Evolutionary conservation across 345 rosid species (phyloP).

Genomic region (Eucalyptus globulus): DNA sequence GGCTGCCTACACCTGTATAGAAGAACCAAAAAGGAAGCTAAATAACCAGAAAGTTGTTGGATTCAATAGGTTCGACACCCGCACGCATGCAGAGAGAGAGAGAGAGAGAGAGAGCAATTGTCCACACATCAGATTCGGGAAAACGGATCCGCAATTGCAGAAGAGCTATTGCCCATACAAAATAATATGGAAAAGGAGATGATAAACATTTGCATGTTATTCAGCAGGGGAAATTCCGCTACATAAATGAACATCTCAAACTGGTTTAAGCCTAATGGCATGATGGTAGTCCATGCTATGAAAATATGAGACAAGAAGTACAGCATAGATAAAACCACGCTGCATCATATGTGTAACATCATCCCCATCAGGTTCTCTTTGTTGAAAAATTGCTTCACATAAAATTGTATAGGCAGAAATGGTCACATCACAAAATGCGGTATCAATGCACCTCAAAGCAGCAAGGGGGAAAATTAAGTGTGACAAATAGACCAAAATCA

Average conservation of each 20-base stretch:
- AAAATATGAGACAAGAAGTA: not conserved
- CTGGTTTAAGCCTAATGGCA: not conserved
- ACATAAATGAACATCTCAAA: not conserved
- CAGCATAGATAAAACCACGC: not conserved
- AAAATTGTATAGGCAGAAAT: not conserved
- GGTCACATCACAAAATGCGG: not conserved
- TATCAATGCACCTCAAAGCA: not conserved
- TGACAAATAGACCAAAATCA: not conserved
- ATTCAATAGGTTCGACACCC: not conserved
- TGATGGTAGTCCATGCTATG: not conserved
- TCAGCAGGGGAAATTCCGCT: not conserved
- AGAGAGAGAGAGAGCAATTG: not conserved
- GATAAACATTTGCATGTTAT: not conserved
- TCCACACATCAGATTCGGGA: not conserved
- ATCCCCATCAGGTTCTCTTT: not conserved
- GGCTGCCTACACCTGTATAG: constrained; percentile 73
- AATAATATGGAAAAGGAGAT: not conserved
- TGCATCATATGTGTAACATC: not conserved
- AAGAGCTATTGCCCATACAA: not conserved
- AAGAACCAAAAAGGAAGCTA: not conserved
- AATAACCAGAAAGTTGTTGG: not conserved
- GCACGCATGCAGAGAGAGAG: rapidly evolving
- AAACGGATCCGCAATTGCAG: not conserved
- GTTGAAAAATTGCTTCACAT: not conserved
- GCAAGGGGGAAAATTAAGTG: not conserved